Evolutionary conservation across 495 filamentous ascomycete genomes (phyloP), one percentile per base, ranked within the genome.

Genomic region (Tuber calosporum): DNA sequence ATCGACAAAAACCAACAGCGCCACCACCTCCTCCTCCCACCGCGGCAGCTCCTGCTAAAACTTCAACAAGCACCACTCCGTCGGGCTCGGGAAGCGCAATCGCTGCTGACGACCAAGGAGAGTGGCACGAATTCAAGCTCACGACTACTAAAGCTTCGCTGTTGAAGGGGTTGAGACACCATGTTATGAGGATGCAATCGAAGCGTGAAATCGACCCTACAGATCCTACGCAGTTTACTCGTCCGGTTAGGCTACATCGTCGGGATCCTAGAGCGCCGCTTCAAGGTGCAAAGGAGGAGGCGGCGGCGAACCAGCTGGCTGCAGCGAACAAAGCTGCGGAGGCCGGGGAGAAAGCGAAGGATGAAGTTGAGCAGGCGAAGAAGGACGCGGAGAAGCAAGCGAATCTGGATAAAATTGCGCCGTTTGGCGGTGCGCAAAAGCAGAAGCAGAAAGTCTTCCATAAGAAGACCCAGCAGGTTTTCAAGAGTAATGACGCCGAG

Each of bases 381-480:
- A 90, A 90, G 38, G 92, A 95, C 72, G 90, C 90, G 34, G 90
- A 95, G 75, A 89, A 90, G 58, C 93, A 93, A 20, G 87, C 90
- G 30, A 93, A 96, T 74, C 85, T 92, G 71, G 92, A 93, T 7
- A 91, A 94, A 81, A 97, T 98, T 72, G 95, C 95, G 0, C 95
- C 95, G 77, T 82, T 86, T 75, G 74, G 85, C 79, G 83, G 86
- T 78, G 86, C 88, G 38, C 83, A 82, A 39, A 84, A 85, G 39
- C 85, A 86, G 45, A 91, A 90, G 80, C 86, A 89, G 80, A 85
- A 89, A 73, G 85, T 89, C 45, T 89, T 88, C 79, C 91, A 94
- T 80, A 92, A 94, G 80, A 91, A 95, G 83, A 93, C 92, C 0
- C 86, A 87, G 36, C 87, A 87, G 73, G 86, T 88, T 17, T 86